A percentile compares a stretch with the other conserved stretches of the same genome.
Conservation (phyloP, 441 rosid species). For the Eutrema salsugineum region DNA sequence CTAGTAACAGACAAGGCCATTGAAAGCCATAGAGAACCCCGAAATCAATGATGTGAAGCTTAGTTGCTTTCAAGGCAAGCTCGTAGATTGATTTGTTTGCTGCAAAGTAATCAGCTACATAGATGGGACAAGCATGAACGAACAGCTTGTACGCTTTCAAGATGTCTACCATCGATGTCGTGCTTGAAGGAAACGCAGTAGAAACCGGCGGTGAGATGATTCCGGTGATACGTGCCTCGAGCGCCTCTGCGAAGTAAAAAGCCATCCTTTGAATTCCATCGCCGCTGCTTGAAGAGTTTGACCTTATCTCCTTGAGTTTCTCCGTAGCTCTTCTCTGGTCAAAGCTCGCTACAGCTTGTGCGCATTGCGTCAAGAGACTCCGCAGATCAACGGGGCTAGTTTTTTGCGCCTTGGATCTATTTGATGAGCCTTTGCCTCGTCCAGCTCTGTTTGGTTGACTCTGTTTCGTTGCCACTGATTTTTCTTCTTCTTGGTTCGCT, state of each 20-base stretch:
- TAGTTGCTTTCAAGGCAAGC: slow-evolving; percentile 45
- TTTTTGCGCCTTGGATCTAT: slow-evolving; percentile 25
- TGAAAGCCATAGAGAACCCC: slow-evolving; percentile 93
- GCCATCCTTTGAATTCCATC: slow-evolving; percentile 79
- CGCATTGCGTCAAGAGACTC: slow-evolving; percentile 61
- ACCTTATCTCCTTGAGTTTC: slow-evolving; percentile 58
- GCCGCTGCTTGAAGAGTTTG: slow-evolving; percentile 59
- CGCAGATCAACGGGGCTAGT: slow-evolving; percentile 57
- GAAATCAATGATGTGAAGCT: slow-evolving; percentile 76
- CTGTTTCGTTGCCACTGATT: slow-evolving; percentile 10
- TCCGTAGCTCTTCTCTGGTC: slow-evolving; percentile 67
- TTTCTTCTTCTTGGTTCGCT: slow-evolving; percentile 28
- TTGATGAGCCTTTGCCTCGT: slow-evolving; percentile 37
- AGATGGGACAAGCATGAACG: slow-evolving; percentile 55
- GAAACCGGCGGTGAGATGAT: slow-evolving; percentile 41
- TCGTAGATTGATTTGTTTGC: slow-evolving; percentile 59
- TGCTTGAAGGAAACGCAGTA: slow-evolving; percentile 27
- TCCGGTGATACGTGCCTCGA: slow-evolving; percentile 70
- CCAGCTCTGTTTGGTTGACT: slow-evolving; percentile 2
- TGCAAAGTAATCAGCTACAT: slow-evolving; percentile 58
- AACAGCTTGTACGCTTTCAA: slow-evolving; percentile 51
- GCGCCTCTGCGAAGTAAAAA: slow-evolving; percentile 62
- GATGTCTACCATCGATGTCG: slow-evolving; percentile 57
- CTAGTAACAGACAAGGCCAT: slow-evolving; percentile 92
- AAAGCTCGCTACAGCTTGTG: slow-evolving; percentile 64